Evolutionary conservation across 805 yeast genomes (phyloP), one percentile per base, ranked within the genome.

Genomic region (Yamadazyma takamatsuzukensis): DNA sequence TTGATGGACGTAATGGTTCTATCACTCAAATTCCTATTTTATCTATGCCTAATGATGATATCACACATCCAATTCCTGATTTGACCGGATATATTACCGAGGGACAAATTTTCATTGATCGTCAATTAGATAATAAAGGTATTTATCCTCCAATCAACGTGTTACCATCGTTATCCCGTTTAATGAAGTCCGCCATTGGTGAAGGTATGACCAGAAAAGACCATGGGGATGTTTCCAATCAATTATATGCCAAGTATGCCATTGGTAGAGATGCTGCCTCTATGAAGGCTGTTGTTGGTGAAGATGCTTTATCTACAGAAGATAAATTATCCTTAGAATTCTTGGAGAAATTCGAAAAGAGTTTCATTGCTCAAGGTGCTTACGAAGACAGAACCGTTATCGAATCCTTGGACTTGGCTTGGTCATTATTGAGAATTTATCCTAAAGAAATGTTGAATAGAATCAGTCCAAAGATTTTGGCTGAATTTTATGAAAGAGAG

Each of bases 211-310:
- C 99, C 39, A 83, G 99, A 73, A 90, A 90, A 68, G 99, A 93
- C 64, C 99, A 93, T 59, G 96, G 97, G 68, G 99, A 93, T 71
- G 98, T 93, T 41, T 90, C 97, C 18, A 93, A 93, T 73, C 99
- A 93, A 74, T 76, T 93, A 56, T 93, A 93, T 59, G 99, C 99
- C 53, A 93, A 93, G 67, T 93, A 93, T 61, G 99, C 99, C 44
- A 94, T 93, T 70, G 99, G 99, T 74, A 85, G 89, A 70, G 99
- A 93, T 68, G 99, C 99, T 17, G 98, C 98, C 31, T 97, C 98
- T 50, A 93, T 93, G 99, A 93, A 93, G 71, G 96, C 98, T 10
- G 99, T 93, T 48, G 99, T 93, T 51, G 99, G 99, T 78, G 99
- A 93, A 68, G 99, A 93, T 68, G 98, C 99, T 21, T 74, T 93